A percentile compares a stretch with the other conserved stretches of the same genome.
Evolutionary conservation across 176 grass and related monocot genomes (phyloP).

Genomic region (Hordeum vulgare): DNA sequence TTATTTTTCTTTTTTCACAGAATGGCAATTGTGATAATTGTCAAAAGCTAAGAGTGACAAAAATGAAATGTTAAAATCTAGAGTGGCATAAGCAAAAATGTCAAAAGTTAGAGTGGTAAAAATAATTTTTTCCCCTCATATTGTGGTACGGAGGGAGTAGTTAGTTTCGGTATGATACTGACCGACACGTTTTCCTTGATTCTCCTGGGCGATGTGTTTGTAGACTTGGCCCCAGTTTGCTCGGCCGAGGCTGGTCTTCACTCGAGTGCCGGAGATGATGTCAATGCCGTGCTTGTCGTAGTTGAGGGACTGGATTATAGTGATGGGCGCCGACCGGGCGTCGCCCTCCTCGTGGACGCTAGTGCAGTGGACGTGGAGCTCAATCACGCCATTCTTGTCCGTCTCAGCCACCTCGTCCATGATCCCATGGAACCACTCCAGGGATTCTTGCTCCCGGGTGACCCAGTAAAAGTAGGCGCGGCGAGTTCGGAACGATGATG

Average conservation of each 20-base stretch:
- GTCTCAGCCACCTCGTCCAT: constrained; percentile 89
- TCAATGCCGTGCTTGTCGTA: constrained; percentile 69
- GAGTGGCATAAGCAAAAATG: too few species aligned
- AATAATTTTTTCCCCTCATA: too few species aligned
- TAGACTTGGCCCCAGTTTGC: constrained; percentile 83
- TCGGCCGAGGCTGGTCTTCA: constrained; percentile 83
- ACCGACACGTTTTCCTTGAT: constrained; percentile 68
- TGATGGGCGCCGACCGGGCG: constrained; percentile 64
- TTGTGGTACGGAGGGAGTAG: too few species aligned
- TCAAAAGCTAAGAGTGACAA: too few species aligned
- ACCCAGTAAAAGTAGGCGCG: constrained; percentile 92
- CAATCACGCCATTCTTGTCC: constrained; percentile 66
- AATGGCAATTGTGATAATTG: too few species aligned
- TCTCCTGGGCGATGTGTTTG: constrained; percentile 82
- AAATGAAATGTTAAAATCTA: too few species aligned
- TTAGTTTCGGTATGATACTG: not conserved
- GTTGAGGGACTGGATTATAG: constrained; percentile 84
- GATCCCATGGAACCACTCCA: constrained; percentile 91
- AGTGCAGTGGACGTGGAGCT: constrained; percentile 90
- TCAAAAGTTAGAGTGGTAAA: too few species aligned
- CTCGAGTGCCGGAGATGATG: constrained; percentile 69
- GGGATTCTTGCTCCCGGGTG: constrained; percentile 72
- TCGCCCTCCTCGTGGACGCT: constrained; percentile 93
- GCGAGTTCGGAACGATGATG: constrained; percentile 56
- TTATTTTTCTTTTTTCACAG: too few species aligned